These are phyloP conservation scores for Phytophthora boehmeriae DNA, from an alignment of 352 stramenopile species.

Conservation along the genomic window DNA sequence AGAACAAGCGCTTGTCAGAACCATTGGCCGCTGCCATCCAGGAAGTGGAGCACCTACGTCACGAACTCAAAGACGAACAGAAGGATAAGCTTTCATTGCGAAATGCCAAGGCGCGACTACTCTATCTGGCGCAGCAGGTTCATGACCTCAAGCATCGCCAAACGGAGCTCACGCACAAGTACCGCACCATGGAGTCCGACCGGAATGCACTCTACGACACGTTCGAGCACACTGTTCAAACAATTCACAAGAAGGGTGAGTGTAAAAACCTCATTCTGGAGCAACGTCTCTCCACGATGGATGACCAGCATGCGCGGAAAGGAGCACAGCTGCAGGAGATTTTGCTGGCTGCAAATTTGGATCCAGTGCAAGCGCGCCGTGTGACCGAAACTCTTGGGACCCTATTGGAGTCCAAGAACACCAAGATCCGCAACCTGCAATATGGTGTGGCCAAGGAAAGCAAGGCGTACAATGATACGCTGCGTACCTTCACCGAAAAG, in stretches of 20 bases:
- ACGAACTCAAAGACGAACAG: constrained; percentile 91
- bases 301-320: constrained; percentile 81
- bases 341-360: constrained; percentile 72
- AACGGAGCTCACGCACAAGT: constrained; percentile 69
- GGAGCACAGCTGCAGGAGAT: constrained; percentile 72
- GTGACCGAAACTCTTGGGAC: constrained; percentile 74
- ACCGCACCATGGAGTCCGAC: constrained; percentile 81
- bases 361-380: constrained; percentile 65
- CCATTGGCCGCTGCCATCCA: constrained; percentile 84
- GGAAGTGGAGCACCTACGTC: constrained; percentile 89
- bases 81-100: constrained; percentile 92
- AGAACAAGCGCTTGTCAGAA: constrained; percentile 93
- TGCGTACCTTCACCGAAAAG: constrained; percentile 78
- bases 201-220: constrained; percentile 90
- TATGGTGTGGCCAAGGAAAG: constrained; percentile 73
- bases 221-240: constrained; percentile 90
- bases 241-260: constrained; percentile 91
- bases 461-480: constrained; percentile 81
- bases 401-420: constrained; percentile 68
- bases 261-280: constrained; percentile 92
- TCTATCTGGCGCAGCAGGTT: constrained; percentile 77
- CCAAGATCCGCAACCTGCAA: constrained; percentile 60
- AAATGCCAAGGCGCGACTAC: constrained; percentile 89
- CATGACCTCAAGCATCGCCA: constrained; percentile 68
- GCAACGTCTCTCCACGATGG: constrained; percentile 78